Base-by-base conservation (phyloP, 345 rosid genomes). In the Mangifera indica region DNA sequence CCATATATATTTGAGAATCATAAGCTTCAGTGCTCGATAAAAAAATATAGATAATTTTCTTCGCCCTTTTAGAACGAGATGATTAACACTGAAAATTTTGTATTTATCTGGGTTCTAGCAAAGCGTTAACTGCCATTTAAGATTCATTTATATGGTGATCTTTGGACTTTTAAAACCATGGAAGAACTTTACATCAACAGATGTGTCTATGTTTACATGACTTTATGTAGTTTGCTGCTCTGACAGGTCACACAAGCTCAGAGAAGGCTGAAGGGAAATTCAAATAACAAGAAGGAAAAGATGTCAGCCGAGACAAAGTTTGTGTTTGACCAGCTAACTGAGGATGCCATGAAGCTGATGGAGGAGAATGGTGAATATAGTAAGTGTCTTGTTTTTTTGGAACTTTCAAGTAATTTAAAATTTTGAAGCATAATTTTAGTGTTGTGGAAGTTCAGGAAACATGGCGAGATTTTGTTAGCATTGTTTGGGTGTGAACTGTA, bases 241-340 rank as follows among this genome's bases (percentile, higher is more conserved):
- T 65, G 70, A 70, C 74, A 96, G 99, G 96, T 96, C 70, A 79
- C 88, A 67, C 92, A 84, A 84, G 99, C 98, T 54, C 79, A 93
- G 76, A 87, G 88, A 78, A 88, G 99, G 86, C 77, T 96, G 81
- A 96, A 96, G 77, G 99, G 99, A 60, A 80, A 80, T 69, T 72
- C 94, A 69, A 87, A 74, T 71, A 87, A 85, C 75, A 88, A 83
- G 79, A 96, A 89, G 79, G 93, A 85, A 79, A 96, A 89, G 78
- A 96, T 93, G 99, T 79, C 91, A 5, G 66, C 88, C 57, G 95
- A 89, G 82, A 89, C 87, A 5, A 89, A 96, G 76, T 83, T 4
- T 60, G 76, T 89, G n/a, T 96, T 96, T 84, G 98, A 96, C 82
- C 92, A 88, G 86, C 89, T 96, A 76, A 96, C 99, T 59, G 99